Base-by-base conservation (phyloP, 495 filamentous ascomycete species). In the Podospora sp. region DNA sequence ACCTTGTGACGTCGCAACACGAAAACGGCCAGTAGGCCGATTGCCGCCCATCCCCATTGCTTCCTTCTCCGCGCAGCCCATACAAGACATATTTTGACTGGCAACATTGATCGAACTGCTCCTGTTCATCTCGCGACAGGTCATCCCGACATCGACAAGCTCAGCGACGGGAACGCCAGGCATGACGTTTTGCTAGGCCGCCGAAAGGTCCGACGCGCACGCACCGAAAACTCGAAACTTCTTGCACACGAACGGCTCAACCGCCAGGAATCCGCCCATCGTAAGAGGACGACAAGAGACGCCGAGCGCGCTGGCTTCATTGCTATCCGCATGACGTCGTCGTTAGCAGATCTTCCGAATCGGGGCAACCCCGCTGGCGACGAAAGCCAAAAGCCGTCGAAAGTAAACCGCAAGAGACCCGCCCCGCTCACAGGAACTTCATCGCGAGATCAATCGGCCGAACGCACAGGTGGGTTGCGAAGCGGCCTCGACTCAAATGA, bases 401-500 rank as follows among this genome's bases (percentile, higher is more conserved):
- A 69, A 21, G 33, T 56, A 40, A 49, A 29, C 60, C 60, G 57
- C 35, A 66, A 65, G 14, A 63, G 60, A 46, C 57, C 53, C n/a
- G 60, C 58, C 4, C 63, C 70, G 55, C 52, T 68, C 9, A 21
- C 69, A 21, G 36, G 29, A 55, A 59, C 21, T 24, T 50, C 56
- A 12, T 63, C 69, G 18, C 36, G 56, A 9, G 33, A 71, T 59
- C 51, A 26, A 20, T 52, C 65, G 2, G 50, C 56, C 33, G 65
- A 68, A 53, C 70, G 68, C 50, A n/a, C 66, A 7, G 66, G 69
- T 7, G 57, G 18, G 12, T 52, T 66, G 8, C 35, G 50, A 6
- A 55, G 65, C 36, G 68, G 60, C 18, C 56, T 56, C 14, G 74
- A 78, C 55, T 62, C 84, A 22, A 81, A 87, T 67, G 88, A 90